Evolutionary conservation across 2,329 filamentous ascomycete species (phyloP).

Genomic region (Tolypocladium ophioglossoides): DNA sequence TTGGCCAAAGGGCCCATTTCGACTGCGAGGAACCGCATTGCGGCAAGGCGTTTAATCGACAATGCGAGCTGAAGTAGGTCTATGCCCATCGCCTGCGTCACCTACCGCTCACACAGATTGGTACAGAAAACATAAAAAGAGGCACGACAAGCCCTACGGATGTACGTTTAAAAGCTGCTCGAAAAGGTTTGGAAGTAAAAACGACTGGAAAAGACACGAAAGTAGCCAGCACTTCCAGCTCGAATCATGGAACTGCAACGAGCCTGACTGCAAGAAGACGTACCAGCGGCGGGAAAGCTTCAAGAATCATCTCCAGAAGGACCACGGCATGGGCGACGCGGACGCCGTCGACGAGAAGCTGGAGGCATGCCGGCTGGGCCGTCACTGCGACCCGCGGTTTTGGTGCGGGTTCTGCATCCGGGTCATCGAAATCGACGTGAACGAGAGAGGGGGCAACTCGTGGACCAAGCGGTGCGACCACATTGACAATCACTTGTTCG

Average conservation of each 20-base stretch:
- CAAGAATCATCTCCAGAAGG: conserved; percentile 45
- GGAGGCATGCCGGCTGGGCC: conserved; percentile 48
- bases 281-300: conserved; percentile 51
- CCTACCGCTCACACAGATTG: background rate
- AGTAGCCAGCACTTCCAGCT: conserved; percentile 63
- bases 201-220: conserved; percentile 90
- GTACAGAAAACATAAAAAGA: conserved; percentile 69
- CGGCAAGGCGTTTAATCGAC: conserved; percentile 34
- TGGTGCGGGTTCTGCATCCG: conserved; percentile 79
- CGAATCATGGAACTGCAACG: conserved; percentile 62
- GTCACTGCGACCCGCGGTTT: conserved; percentile 54
- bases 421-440: conserved; percentile 42
- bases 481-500: conserved; percentile 62
- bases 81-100: background rate
- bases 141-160: conserved; percentile 70
- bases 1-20: conserved; percentile 6
- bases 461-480: conserved; percentile 55
- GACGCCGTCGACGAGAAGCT: conserved; percentile 30
- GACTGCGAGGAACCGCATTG: conserved; percentile 28
- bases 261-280: conserved; percentile 43
- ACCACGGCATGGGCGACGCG: conserved; percentile 30
- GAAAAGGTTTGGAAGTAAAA: conserved; percentile 81
- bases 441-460: conserved; percentile 28
- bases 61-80: conserved; percentile 47
- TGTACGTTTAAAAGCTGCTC: conserved; percentile 64